phyloP scores from a whole-genome alignment of 169 alveolate genomes.

The Plasmodium falciparum region DNA sequence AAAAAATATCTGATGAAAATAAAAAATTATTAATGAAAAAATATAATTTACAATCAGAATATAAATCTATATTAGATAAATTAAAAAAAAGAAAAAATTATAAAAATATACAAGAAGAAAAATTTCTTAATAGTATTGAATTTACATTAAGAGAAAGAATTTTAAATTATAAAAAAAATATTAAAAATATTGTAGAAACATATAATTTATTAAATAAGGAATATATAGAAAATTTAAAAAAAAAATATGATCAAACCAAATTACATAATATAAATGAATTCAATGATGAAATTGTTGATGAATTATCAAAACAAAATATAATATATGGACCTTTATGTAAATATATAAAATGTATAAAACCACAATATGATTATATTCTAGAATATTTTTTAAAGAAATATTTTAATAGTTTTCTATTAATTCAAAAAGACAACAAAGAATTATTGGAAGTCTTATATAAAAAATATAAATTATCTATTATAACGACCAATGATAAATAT shows the following conservation, averaged over 20 bases:
- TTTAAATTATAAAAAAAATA: constrained; percentile 63
- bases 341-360: constrained; percentile 77
- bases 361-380: constrained; percentile 75
- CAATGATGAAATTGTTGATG: constrained; percentile 27
- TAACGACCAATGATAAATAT: constrained; percentile 68
- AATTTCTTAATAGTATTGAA: constrained; percentile 66
- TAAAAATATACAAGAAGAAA: constrained; percentile 79
- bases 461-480: constrained; percentile 75
- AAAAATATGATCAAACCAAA: constrained; percentile 28
- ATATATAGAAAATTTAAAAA: constrained; percentile 9
- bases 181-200: constrained; percentile 54
- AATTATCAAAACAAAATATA: constrained; percentile 33
- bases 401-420: constrained; percentile 66
- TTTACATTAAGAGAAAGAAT: constrained; percentile 76
- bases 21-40: constrained; percentile 41
- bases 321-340: constrained; percentile 72
- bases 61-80: constrained; percentile 19
- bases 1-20: constrained; percentile 14
- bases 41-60: constrained; percentile 42
- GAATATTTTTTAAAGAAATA: constrained; percentile 78
- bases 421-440: constrained; percentile 26
- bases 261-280: constrained; percentile 36
- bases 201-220: constrained; percentile 19
- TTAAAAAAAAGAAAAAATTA: constrained; percentile 44
- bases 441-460: constrained; percentile 30